phyloP scores from a whole-genome alignment of 2,329 filamentous ascomycete species.

The Volutella citrinella region DNA sequence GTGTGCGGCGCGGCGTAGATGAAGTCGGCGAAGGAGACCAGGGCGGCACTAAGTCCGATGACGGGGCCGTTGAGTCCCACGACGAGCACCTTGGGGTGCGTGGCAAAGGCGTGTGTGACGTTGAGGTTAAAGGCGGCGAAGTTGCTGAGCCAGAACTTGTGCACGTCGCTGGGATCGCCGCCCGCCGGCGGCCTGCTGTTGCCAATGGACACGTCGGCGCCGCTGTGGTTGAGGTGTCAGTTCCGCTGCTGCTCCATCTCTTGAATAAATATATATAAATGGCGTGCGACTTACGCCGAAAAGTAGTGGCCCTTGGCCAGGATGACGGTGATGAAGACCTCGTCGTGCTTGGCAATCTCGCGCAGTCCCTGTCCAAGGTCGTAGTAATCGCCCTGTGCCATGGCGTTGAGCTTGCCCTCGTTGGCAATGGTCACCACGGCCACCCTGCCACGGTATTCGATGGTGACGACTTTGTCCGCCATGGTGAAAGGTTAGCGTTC shows the following conservation, averaged over 20 bases:
- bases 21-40: slow-evolving; percentile 85
- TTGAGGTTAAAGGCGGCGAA: slow-evolving; percentile 89
- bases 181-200: no score
- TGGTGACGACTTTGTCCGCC: slow-evolving; percentile 27
- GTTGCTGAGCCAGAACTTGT: slow-evolving; percentile 58
- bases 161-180: slow-evolving; percentile 35
- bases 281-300: slow-evolving; percentile 75
- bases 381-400: slow-evolving; percentile 72
- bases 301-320: slow-evolving; percentile 82
- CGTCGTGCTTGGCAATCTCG: slow-evolving; percentile 73
- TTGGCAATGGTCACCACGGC: slow-evolving; percentile 84
- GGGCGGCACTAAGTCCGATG: slow-evolving; percentile 81
- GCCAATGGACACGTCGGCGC: slow-evolving; percentile 72
- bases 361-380: slow-evolving; percentile 69
- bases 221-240: slow-evolving; percentile 45
- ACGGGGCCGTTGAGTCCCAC: slow-evolving; percentile 89
- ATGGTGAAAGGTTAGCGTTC: slow-evolving; percentile 6
- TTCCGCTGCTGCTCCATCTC: neutral
- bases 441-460: slow-evolving; percentile 41
- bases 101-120: slow-evolving; percentile 85
- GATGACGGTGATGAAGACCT: slow-evolving; percentile 81
- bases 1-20: slow-evolving; percentile 79
- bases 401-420: slow-evolving; percentile 81
- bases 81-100: slow-evolving; percentile 90
- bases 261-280: neutral